Percentiles rank a stretch among this genome's conserved stretches.
phyloP scores from a whole-genome alignment of 192 early-diverging fungal species.

The Coemansia sp. region DNA sequence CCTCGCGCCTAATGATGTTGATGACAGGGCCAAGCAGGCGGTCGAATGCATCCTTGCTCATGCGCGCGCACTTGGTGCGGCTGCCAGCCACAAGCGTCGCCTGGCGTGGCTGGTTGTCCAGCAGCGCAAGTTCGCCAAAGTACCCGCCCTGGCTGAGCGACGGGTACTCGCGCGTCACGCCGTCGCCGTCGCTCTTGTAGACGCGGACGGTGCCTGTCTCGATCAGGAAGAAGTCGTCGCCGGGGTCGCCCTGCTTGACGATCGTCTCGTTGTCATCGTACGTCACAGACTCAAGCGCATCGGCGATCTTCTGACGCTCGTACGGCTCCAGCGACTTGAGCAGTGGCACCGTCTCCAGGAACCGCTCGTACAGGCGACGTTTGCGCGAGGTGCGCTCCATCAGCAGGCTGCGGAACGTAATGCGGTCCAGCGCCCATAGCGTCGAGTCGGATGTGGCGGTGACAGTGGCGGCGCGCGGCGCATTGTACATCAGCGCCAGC shows the following conservation, averaged over 20 bases:
- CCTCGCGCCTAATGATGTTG: constrained; percentile 95
- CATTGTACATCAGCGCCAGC: constrained; percentile 99
- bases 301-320: constrained; percentile 98
- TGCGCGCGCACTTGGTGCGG: constrained; percentile 89
- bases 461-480: constrained; percentile 96
- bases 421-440: constrained; percentile 96
- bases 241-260: constrained; percentile 89
- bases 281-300: constrained; percentile 90
- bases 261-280: constrained; percentile 83
- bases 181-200: constrained; percentile 75
- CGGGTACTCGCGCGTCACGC: constrained; percentile 73
- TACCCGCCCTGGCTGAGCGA: constrained; percentile 82
- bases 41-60: constrained; percentile 94
- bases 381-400: constrained; percentile 98
- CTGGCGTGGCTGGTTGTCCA: constrained; percentile 91
- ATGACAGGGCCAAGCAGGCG: constrained; percentile 91
- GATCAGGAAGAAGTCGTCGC: constrained; percentile 94
- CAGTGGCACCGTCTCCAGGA: constrained; percentile 89
- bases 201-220: constrained; percentile 87
- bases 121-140: constrained; percentile 96
- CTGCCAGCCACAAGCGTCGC: constrained; percentile 87
- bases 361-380: constrained; percentile 92
- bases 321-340: constrained; percentile 89
- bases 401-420: constrained; percentile 94
- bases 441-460: constrained; percentile 77